Percentiles rank a stretch among this genome's conserved stretches.
These are phyloP conservation scores for Euphorbia pulcherrima DNA, from an alignment of 345 rosid genomes.

Conservation along the genomic window DNA sequence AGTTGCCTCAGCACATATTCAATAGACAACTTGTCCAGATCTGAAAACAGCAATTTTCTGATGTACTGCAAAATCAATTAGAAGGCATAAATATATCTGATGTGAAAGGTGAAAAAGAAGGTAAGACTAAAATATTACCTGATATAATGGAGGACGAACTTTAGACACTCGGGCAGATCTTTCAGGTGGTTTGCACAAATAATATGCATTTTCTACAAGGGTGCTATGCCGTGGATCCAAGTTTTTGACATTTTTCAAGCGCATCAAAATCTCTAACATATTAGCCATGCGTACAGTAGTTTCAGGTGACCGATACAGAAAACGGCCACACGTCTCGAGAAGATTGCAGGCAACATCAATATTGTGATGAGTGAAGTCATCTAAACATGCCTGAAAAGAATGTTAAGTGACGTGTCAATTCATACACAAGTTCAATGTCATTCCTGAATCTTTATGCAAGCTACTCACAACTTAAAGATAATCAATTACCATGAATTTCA, in stretches of 20 bases:
- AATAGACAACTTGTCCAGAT: constrained; percentile 88
- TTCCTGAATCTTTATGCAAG: constrained; percentile 1
- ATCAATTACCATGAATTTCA: neutral
- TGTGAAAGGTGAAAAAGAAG: neutral
- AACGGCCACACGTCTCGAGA: constrained; percentile 97
- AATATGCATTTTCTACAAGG: constrained; percentile 98
- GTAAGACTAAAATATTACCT: constrained; percentile 42
- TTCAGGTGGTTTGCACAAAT: constrained; percentile 98
- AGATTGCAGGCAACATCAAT: constrained; percentile 99
- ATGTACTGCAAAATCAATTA: constrained; percentile 60
- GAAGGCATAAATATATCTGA: neutral
- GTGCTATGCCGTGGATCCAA: constrained; percentile 97
- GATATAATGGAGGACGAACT: constrained; percentile 87
- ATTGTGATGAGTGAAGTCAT: constrained; percentile 98
- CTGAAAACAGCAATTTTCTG: constrained; percentile 82
- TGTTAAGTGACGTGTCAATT: neutral
- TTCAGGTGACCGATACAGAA: constrained; percentile 95
- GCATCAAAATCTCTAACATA: constrained; percentile 99
- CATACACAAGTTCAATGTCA: constrained; percentile 3
- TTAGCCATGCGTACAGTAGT: constrained; percentile 89
- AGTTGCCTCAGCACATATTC: constrained; percentile 94
- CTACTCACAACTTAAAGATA: neutral
- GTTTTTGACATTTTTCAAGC: constrained; percentile 97
- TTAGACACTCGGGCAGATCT: constrained; percentile 88
- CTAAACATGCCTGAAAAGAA: constrained; percentile 77